These are phyloP conservation scores for Saccharomyces hybrid DNA, from an alignment of 1,139 yeast species.

Conservation along the genomic window DNA sequence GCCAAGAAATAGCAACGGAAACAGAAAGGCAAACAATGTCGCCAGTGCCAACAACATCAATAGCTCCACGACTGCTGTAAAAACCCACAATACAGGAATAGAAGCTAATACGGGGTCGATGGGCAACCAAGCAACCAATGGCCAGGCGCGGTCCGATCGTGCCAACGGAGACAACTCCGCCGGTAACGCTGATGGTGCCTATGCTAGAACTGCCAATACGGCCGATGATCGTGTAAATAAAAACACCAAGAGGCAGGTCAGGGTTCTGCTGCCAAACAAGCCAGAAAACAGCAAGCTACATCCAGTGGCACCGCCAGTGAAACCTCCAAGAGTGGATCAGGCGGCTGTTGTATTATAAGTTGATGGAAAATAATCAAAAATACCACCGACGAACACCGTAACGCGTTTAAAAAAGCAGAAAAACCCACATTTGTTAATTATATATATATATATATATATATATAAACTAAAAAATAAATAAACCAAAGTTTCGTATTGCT, in stretches of 20 bases:
- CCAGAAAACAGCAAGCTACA: background rate
- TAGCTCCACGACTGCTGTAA: background rate
- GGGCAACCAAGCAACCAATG: background rate
- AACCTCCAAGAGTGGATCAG: background rate
- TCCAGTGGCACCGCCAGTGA: background rate
- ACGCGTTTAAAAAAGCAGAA: background rate
- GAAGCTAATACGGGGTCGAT: background rate
- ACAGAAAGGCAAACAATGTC: background rate
- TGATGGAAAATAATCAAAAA: background rate
- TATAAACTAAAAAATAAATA: too few relatives aligned
- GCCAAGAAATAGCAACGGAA: background rate
- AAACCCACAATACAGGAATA: background rate
- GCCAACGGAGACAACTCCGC: background rate
- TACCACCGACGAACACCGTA: background rate
- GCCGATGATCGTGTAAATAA: background rate
- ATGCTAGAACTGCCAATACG: background rate
- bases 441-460: too few relatives aligned
- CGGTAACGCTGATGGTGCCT: background rate
- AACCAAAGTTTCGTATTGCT: too few relatives aligned
- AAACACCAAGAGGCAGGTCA: background rate
- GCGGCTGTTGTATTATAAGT: conserved; percentile 1
- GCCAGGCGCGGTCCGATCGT: background rate
- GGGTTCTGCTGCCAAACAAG: background rate
- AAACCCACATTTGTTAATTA: too few relatives aligned
- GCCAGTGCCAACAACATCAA: background rate